These are phyloP conservation scores for Juglanconis sp. DNA, from an alignment of 2,329 filamentous ascomycete genomes.

Conservation along the genomic window DNA sequence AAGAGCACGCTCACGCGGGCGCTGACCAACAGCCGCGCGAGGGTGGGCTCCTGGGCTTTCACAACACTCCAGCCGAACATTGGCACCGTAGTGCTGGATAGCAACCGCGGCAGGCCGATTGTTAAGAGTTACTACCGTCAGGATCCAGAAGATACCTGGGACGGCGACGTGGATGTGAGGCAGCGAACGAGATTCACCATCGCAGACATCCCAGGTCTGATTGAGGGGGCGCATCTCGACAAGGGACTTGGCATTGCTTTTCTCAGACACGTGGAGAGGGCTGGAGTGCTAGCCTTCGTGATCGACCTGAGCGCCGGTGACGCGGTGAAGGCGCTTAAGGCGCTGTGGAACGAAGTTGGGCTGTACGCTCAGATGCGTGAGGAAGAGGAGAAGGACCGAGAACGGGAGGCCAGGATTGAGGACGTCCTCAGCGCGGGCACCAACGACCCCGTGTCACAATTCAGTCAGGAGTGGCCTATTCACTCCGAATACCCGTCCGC, in stretches of 20 bases:
- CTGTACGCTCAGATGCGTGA: conserved; percentile 79
- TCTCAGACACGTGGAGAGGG: conserved; percentile 89
- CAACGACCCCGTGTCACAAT: conserved; percentile 16
- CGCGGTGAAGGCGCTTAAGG: conserved; percentile 72
- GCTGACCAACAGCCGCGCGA: conserved; percentile 81
- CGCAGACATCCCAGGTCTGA: conserved; percentile 91
- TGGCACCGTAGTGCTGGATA: conserved; percentile 89
- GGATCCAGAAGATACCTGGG: conserved; percentile 33
- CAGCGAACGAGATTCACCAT: conserved; percentile 81
- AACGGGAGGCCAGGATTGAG: conserved; percentile 54
- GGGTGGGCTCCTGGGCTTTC: conserved; percentile 94
- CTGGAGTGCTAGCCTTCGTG: conserved; percentile 89
- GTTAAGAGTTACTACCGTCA: conserved; percentile 36
- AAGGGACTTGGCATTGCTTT: conserved; percentile 89
- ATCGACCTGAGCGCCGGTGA: conserved; percentile 79
- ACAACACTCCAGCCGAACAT: conserved; percentile 95
- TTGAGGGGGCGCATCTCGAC: conserved; percentile 89
- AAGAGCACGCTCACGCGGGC: conserved; percentile 90
- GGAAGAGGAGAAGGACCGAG: conserved; percentile 65
- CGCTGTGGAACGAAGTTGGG: conserved; percentile 86
- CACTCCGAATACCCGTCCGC: conserved; percentile 28
- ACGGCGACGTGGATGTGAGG: conserved; percentile 43
- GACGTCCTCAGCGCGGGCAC: conserved; percentile 54
- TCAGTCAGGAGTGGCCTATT: conserved; percentile 25
- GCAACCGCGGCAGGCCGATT: conserved; percentile 71